A percentile compares a stretch with the other conserved stretches of the same genome.
Conservation (phyloP, 345 rosid species). For the Citrus maxima region DNA sequence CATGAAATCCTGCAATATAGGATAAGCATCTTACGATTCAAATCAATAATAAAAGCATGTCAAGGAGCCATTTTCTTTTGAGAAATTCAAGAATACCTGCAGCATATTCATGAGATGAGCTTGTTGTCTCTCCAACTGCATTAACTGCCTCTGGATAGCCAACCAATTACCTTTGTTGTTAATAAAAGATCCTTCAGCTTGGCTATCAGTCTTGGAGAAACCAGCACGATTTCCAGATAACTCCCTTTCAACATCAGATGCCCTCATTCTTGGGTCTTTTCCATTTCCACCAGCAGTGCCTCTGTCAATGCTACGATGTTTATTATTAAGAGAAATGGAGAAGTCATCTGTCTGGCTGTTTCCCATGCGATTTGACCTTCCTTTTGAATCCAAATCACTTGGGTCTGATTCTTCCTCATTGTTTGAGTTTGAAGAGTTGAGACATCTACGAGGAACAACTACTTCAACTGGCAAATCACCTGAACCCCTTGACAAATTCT, state of each 20-base stretch:
- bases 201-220: constrained; percentile 59
- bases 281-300: constrained; percentile 40
- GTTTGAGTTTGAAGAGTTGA: constrained; percentile 51
- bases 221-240: constrained; percentile 48
- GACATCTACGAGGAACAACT: constrained; percentile 74
- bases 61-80: constrained; percentile 12
- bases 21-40: constrained; percentile 18
- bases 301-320: constrained; percentile 20
- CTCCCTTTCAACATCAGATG: constrained; percentile 56
- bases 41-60: constrained; percentile 22
- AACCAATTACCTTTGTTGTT: constrained; percentile 87
- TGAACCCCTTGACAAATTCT: constrained; percentile 75
- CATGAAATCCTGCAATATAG: constrained; percentile 76
- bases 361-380: constrained; percentile 46
- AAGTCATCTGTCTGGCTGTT: constrained; percentile 36
- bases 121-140: constrained; percentile 94
- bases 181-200: constrained; percentile 68
- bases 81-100: constrained; percentile 53
- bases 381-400: constrained; percentile 43
- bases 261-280: constrained; percentile 52
- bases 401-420: constrained; percentile 54
- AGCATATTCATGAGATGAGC: constrained; percentile 89
- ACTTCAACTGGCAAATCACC: constrained; percentile 92
- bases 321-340: constrained; percentile 13
- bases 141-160: constrained; percentile 93